Base-by-base conservation (phyloP, 2,329 filamentous ascomycete species). In the Myriosclerotinia scirpicola region DNA sequence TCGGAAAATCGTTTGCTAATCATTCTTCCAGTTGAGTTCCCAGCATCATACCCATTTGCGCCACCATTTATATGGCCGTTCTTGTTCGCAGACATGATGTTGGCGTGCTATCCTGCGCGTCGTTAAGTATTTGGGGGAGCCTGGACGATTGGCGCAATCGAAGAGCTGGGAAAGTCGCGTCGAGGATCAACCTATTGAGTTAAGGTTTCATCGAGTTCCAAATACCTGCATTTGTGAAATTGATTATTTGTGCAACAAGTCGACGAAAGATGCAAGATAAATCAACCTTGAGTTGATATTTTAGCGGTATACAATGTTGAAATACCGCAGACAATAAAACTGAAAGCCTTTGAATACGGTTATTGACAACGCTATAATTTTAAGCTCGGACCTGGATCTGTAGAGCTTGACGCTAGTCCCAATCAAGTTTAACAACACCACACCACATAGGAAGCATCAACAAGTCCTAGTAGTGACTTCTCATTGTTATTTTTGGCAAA, bases 1-100 rank as follows among this genome's bases (percentile, higher is more conserved):
- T 89, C 85, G 68, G 85, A 83, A 76, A 89, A 90, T 71, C 87
- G 85, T 61, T 75, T 76, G 72, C 73, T 76, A 59, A 73, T 62
- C 53, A 74, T 71, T 66, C 66, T 68, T 59, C 71, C 67, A 55
- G 66, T 67, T 46, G 71, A 69, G 34, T 44, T 54, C n/a, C 54
- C 46, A 5, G 60, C 65, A 44, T 69, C 69, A 64, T 70, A 65
- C 20, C 74, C 73, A 67, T 76, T 75, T 40, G 71, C 55, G 30
- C 69, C 72, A 6, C 72, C 70, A 71, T 75, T 73, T 3, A 58
- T 34, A 58, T 71, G 69, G n/a, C 70, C 71, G 59, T 73, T 73
- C 38, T 60, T 69, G 38, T 65, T 64, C 48, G 73, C 60, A 44
- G 74, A 71, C 74, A 76, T 74, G 54, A 56, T 56, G 54, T 54